Conservation (phyloP, 2,329 filamentous ascomycete species). For the Raffaelea albimanens region DNA sequence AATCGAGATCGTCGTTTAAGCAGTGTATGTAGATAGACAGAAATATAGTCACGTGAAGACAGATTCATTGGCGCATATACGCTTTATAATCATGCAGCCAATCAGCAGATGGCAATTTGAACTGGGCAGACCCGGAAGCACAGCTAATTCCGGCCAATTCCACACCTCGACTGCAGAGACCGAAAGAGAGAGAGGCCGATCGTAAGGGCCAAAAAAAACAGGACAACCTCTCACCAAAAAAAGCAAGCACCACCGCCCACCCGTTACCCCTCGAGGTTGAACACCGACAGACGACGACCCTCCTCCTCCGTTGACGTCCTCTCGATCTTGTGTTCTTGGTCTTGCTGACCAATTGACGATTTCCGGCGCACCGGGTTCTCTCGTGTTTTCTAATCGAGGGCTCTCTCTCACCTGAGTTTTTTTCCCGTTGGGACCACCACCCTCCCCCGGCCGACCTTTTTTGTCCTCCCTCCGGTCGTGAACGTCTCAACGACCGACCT, state of each 20-base stretch:
- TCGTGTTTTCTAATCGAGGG: too few relatives aligned
- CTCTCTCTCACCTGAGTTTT: constrained; percentile 3
- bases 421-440: neutral
- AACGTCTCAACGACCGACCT: neutral
- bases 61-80: neutral
- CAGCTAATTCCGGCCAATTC: constrained; percentile 12
- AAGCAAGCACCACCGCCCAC: too few relatives aligned
- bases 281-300: neutral
- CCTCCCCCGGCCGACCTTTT: neutral
- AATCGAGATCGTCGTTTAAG: too few relatives aligned
- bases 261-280: too few relatives aligned
- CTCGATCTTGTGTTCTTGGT: neutral
- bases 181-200: neutral
- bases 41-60: constrained; percentile 7
- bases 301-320: neutral
- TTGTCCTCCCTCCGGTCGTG: too few relatives aligned
- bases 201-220: neutral
- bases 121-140: constrained; percentile 9
- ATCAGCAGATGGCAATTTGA: constrained; percentile 13
- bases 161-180: too few relatives aligned
- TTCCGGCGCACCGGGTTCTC: too few relatives aligned
- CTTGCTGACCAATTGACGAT: too few relatives aligned
- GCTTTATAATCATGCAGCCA: neutral
- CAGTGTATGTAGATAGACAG: neutral
- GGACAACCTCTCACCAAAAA: too few relatives aligned